phyloP scores from a whole-genome alignment of 2,329 filamentous ascomycete genomes.

The Emmonsia crescens region DNA sequence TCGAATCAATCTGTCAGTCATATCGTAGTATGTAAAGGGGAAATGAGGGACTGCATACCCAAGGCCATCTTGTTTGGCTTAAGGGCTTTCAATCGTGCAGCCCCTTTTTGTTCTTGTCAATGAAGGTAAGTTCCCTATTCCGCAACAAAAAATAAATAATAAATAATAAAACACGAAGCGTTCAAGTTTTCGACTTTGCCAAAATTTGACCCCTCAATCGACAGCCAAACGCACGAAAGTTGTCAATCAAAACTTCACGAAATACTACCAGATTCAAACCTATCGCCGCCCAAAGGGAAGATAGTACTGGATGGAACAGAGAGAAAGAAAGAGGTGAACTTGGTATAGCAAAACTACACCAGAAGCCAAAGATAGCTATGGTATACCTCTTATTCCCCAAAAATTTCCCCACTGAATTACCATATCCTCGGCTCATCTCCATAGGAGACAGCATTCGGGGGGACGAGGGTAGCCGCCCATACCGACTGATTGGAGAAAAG shows the following conservation, averaged over 20 bases:
- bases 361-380: background rate
- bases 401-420: background rate
- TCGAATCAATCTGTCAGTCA: background rate
- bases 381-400: background rate
- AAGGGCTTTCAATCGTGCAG: background rate
- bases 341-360: background rate
- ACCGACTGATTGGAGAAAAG: background rate
- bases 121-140: background rate
- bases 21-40: background rate
- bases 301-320: background rate
- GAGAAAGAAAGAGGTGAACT: background rate
- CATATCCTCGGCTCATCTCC: conserved; percentile 1
- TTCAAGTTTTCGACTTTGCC: background rate
- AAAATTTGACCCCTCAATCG: background rate
- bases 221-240: background rate
- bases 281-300: background rate
- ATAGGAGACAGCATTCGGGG: background rate
- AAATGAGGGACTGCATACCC: conserved; percentile 1
- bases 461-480: background rate
- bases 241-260: background rate
- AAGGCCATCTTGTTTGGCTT: conserved; percentile 5
- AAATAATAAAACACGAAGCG: background rate
- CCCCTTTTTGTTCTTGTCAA: background rate
- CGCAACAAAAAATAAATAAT: too few relatives aligned
- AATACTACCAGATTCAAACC: background rate